Evolutionary conservation across 2,329 filamentous ascomycete species (phyloP).

Genomic region (Polychaeton citri): DNA sequence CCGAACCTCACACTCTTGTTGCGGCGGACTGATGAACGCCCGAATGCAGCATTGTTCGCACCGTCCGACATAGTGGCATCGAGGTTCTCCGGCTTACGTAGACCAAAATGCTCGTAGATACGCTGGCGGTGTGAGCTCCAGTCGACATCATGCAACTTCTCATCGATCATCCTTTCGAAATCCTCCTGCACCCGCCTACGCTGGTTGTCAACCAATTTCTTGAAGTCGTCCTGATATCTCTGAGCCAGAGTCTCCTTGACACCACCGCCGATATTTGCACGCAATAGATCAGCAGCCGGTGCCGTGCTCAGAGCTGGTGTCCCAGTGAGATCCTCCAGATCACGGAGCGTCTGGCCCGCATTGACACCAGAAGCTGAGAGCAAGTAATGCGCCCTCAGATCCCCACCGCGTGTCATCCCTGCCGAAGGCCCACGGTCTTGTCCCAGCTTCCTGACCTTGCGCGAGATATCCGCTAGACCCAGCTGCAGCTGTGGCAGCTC

Average conservation of each 20-base stretch:
- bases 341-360: constrained; percentile 69
- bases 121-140: constrained; percentile 88
- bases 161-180: constrained; percentile 87
- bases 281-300: background rate
- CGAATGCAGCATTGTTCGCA: constrained; percentile 32
- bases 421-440: constrained; percentile 51
- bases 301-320: background rate
- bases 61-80: constrained; percentile 18
- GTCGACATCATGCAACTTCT: constrained; percentile 76
- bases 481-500: constrained; percentile 84
- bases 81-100: constrained; percentile 35
- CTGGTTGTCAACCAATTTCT: constrained; percentile 24
- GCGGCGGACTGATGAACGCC: constrained; percentile 30
- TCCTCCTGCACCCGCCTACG: constrained; percentile 76
- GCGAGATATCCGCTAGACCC: constrained; percentile 73
- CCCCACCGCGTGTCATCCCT: constrained; percentile 30
- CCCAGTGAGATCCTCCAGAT: constrained; percentile 40
- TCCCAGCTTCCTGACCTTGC: constrained; percentile 63
- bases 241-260: constrained; percentile 19
- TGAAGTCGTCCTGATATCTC: constrained; percentile 49
- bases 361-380: constrained; percentile 89
- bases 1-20: constrained; percentile 21
- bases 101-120: constrained; percentile 94
- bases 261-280: constrained; percentile 1
- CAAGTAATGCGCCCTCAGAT: constrained; percentile 62